phyloP scores from a whole-genome alignment of 139 green algal species.

The Picochlorum sp. region DNA sequence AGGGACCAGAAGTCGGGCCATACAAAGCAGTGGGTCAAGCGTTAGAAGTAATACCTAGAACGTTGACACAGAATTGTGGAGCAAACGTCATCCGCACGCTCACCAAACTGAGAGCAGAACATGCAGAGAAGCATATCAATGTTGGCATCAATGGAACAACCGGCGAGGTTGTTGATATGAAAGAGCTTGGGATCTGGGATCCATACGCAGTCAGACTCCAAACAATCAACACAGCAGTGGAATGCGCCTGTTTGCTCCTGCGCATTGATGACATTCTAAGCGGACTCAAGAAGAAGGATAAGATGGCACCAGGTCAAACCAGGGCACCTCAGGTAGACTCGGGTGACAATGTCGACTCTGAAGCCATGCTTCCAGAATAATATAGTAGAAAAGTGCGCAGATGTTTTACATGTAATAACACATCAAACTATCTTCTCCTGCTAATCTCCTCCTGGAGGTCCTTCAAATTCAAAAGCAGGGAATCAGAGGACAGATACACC shows the following conservation, averaged over 20 bases:
- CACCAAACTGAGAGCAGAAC: conserved; percentile 90
- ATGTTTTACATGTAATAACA: background rate
- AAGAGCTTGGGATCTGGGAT: conserved; percentile 93
- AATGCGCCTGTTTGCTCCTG: conserved; percentile 88
- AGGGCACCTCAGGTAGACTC: conserved; percentile 37
- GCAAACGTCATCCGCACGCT: conserved; percentile 97
- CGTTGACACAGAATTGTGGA: conserved; percentile 95
- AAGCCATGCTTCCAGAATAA: conserved; percentile 67
- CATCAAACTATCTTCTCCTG: conserved; percentile 2
- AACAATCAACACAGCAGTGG: conserved; percentile 94
- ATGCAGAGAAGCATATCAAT: conserved; percentile 47
- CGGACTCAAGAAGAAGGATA: conserved; percentile 69
- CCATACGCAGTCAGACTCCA: conserved; percentile 88
- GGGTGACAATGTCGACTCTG: conserved; percentile 62
- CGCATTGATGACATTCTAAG: conserved; percentile 98
- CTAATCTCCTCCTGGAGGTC: background rate
- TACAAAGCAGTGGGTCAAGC: conserved; percentile 71
- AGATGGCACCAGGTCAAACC: conserved; percentile 23
- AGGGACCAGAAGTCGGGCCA: conserved; percentile 46
- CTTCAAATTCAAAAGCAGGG: conserved; percentile 84
- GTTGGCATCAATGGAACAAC: conserved; percentile 78
- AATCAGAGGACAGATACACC: conserved; percentile 87
- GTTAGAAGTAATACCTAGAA: conserved; percentile 96
- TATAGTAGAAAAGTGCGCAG: background rate
- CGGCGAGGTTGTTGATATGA: conserved; percentile 90